Percentiles rank a stretch among this genome's conserved stretches.
phyloP scores from a whole-genome alignment of 352 stramenopile species.

The Phytopythium aichiense region DNA sequence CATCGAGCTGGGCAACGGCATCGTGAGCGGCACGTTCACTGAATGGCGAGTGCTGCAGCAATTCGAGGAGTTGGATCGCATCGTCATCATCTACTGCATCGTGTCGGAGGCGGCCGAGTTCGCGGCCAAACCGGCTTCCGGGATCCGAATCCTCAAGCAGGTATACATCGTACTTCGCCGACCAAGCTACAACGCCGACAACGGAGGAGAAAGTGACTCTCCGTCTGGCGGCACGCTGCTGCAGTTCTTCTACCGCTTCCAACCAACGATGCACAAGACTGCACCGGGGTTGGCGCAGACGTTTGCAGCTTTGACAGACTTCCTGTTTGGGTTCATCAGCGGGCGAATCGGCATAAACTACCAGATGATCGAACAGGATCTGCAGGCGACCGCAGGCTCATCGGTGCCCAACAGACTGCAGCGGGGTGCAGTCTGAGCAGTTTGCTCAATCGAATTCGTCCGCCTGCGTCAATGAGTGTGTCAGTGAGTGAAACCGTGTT shows the following conservation, averaged over 20 bases:
- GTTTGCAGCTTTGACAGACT: neutral
- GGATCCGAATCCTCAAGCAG: constrained; percentile 6
- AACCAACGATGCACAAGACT: constrained; percentile 1
- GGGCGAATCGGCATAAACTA: constrained; percentile 4
- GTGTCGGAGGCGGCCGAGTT: constrained; percentile 4
- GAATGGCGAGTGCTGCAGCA: constrained; percentile 3
- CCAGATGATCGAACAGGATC: constrained; percentile 5
- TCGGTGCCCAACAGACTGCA: neutral
- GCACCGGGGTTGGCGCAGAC: neutral
- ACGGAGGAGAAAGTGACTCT: neutral
- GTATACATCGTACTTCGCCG: constrained; percentile 4
- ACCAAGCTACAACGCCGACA: neutral
- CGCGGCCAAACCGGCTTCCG: neutral
- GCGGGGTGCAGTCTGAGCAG: no score
- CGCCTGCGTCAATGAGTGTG: no score
- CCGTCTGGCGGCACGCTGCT: neutral
- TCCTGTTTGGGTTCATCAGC: constrained; percentile 1
- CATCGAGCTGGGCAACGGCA: neutral
- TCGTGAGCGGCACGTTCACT: constrained; percentile 1
- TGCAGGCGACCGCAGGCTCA: neutral
- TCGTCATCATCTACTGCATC: constrained; percentile 1
- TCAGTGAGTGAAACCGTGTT: no score
- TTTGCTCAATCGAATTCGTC: neutral
- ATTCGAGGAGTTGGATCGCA: neutral
- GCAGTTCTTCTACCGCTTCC: constrained; percentile 2